These are phyloP conservation scores for Bipolaris gigantea DNA, from an alignment of 2,329 filamentous ascomycete genomes.

Conservation along the genomic window DNA sequence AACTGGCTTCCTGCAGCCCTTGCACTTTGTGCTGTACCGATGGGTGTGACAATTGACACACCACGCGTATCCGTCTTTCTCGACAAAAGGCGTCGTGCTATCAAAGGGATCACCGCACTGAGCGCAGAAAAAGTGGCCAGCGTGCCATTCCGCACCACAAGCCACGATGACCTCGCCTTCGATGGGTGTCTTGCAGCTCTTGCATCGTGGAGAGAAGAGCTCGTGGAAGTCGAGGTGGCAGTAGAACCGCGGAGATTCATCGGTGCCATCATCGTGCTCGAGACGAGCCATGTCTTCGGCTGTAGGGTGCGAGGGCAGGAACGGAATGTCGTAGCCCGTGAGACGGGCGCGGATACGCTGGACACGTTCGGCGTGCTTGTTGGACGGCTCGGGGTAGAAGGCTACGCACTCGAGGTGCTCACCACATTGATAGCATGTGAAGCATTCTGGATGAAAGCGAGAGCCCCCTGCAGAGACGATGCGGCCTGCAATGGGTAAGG, in stretches of 20 bases:
- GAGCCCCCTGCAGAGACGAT: constrained; percentile 81
- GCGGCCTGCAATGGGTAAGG: constrained; percentile 81
- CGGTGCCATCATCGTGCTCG: constrained; percentile 63
- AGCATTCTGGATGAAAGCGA: constrained; percentile 92
- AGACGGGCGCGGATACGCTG: constrained; percentile 70
- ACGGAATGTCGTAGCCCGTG: constrained; percentile 52
- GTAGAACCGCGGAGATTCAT: constrained; percentile 77
- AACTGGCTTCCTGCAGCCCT: constrained; percentile 79
- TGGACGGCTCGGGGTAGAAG: constrained; percentile 88
- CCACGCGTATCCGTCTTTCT: constrained; percentile 98
- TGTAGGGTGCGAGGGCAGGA: constrained; percentile 46
- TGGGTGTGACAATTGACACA: constrained; percentile 92
- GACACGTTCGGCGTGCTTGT: constrained; percentile 69
- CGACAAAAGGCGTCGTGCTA: constrained; percentile 76
- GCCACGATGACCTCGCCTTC: constrained; percentile 93
- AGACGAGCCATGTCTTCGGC: constrained; percentile 60
- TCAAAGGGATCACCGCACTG: constrained; percentile 87
- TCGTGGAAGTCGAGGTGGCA: constrained; percentile 99
- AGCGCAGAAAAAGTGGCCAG: constrained; percentile 97
- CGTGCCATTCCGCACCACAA: constrained; percentile 93
- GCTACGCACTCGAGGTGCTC: constrained; percentile 91
- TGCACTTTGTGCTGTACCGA: constrained; percentile 86
- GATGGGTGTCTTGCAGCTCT: constrained; percentile 94
- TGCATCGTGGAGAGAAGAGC: constrained; percentile 86
- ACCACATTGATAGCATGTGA: constrained; percentile 83